A percentile compares a stretch with the other conserved stretches of the same genome.
phyloP scores from a whole-genome alignment of 2,329 filamentous ascomycete species.

The Lithohypha guttulata region DNA sequence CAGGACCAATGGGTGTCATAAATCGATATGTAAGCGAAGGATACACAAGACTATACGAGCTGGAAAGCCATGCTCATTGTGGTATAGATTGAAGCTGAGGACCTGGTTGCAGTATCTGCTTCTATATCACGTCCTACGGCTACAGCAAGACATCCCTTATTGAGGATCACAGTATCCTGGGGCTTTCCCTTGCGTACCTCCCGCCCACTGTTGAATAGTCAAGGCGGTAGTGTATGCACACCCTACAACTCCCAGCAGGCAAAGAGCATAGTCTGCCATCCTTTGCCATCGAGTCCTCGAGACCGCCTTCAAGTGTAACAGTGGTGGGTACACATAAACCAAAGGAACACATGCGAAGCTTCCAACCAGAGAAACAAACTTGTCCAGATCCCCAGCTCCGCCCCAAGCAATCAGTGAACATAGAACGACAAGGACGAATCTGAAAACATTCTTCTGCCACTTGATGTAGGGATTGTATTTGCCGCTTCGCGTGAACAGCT shows the following conservation, averaged over 20 bases:
- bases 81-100: too few relatives aligned
- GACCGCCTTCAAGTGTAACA: constrained; percentile 78
- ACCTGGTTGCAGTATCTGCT: too few relatives aligned
- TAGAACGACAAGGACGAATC: constrained; percentile 80
- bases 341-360: constrained; percentile 96
- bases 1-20: too few relatives aligned
- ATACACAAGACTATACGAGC: too few relatives aligned
- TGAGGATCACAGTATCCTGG: constrained; percentile 61
- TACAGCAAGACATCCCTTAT: too few relatives aligned
- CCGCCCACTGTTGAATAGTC: constrained; percentile 79
- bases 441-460: constrained; percentile 98
- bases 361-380: constrained; percentile 91
- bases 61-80: too few relatives aligned
- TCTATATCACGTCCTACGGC: too few relatives aligned
- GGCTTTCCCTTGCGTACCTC: constrained; percentile 40
- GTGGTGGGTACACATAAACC: constrained; percentile 95
- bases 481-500: constrained; percentile 82
- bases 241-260: constrained; percentile 70
- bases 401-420: constrained; percentile 85
- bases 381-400: constrained; percentile 86
- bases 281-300: constrained; percentile 59
- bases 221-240: constrained; percentile 88
- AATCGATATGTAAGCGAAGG: too few relatives aligned
- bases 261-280: constrained; percentile 61
- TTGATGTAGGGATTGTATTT: constrained; percentile 99